These are phyloP conservation scores for Monosporascus sp. DNA, from an alignment of 2,329 filamentous ascomycete species.

Conservation along the genomic window DNA sequence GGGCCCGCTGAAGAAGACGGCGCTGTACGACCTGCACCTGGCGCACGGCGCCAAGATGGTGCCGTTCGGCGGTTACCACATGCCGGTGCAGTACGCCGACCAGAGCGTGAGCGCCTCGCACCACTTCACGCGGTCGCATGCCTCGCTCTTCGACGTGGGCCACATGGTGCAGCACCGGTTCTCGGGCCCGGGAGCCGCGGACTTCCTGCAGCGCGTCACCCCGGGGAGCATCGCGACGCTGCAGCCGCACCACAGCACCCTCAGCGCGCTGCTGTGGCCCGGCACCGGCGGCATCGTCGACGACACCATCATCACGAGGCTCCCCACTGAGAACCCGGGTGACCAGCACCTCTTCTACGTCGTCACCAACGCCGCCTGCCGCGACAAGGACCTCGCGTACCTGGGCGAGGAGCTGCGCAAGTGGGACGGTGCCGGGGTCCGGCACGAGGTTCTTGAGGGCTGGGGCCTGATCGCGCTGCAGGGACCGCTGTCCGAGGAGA, in stretches of 20 bases:
- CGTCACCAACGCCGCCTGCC: conserved; percentile 90
- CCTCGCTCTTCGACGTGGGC: conserved; percentile 90
- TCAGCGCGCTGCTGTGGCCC: conserved; percentile 79
- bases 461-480: conserved; percentile 85
- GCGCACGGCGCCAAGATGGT: conserved; percentile 87
- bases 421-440: conserved; percentile 52
- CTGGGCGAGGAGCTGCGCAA: conserved; percentile 63
- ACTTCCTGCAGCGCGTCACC: conserved; percentile 79
- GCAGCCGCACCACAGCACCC: conserved; percentile 63
- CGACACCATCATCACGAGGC: conserved; percentile 82
- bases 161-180: conserved; percentile 95
- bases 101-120: conserved; percentile 80
- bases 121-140: conserved; percentile 80
- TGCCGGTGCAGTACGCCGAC: conserved; percentile 85
- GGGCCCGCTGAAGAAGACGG: conserved; percentile 53
- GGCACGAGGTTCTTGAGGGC: conserved; percentile 66
- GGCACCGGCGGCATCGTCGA: conserved; percentile 87
- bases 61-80: conserved; percentile 86
- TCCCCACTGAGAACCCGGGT: conserved; percentile 28
- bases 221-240: conserved; percentile 68
- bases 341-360: conserved; percentile 75
- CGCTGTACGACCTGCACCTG: conserved; percentile 74
- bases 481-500: conserved; percentile 69
- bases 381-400: conserved; percentile 82
- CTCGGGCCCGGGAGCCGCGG: conserved; percentile 71